Conservation (phyloP, 2,329 filamentous ascomycete genomes). For the Hymenoscyphus scutula region DNA sequence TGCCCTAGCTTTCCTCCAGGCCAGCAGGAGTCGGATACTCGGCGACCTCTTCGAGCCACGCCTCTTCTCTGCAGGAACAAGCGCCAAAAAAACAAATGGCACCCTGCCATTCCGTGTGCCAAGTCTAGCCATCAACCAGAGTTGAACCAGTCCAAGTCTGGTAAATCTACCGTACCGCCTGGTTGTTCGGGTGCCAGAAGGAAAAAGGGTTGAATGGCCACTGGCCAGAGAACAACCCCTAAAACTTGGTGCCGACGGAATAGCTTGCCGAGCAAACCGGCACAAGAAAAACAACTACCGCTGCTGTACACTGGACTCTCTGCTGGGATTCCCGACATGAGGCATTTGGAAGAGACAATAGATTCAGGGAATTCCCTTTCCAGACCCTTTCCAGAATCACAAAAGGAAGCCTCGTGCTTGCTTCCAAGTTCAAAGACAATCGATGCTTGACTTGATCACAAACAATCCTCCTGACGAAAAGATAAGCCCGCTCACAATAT, state of each 20-base stretch:
- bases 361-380: not conserved
- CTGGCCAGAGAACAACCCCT: not conserved
- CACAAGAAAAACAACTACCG: slow-evolving; percentile 1
- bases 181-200: slow-evolving; percentile 4
- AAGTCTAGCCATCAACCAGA: not conserved
- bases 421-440: not conserved
- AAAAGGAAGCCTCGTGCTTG: not conserved
- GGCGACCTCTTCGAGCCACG: slow-evolving; percentile 24
- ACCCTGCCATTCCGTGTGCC: slow-evolving; percentile 4
- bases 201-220: not conserved
- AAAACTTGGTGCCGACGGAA: slow-evolving; percentile 20
- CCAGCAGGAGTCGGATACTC: not conserved
- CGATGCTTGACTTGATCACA: not conserved
- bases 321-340: not conserved
- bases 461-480: not conserved
- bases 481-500: not conserved
- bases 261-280: slow-evolving; percentile 22
- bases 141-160: not conserved
- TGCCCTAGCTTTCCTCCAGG: not conserved
- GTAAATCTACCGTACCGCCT: not conserved
- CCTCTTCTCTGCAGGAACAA: slow-evolving; percentile 34
- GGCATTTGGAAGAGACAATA: not conserved
- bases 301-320: not conserved
- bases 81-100: slow-evolving; percentile 21
- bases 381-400: not conserved